phyloP scores from a whole-genome alignment of 257 asterid species.

The Voacanga thouarsii region DNA sequence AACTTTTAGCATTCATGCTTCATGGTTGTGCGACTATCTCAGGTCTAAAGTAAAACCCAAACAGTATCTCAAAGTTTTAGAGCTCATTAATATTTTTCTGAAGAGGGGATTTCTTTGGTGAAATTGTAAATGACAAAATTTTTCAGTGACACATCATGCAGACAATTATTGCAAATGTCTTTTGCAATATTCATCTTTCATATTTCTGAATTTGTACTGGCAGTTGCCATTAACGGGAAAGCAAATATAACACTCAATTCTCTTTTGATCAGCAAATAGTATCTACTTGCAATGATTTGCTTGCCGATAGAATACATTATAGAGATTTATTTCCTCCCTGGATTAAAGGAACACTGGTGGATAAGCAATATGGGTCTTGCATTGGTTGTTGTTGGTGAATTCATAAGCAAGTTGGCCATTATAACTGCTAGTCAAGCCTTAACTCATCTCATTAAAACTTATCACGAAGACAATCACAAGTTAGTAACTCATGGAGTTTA shows the following conservation, averaged over 20 bases:
- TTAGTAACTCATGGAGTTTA: constrained; percentile 76
- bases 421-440: constrained; percentile 83
- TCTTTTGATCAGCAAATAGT: constrained; percentile 73
- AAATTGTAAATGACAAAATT: constrained; percentile 54
- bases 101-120: constrained; percentile 26
- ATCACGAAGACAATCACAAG: constrained; percentile 62
- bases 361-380: constrained; percentile 65
- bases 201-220: constrained; percentile 65
- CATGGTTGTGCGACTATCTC: constrained; percentile 34
- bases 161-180: constrained; percentile 65
- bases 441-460: constrained; percentile 68
- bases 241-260: constrained; percentile 53
- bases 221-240: constrained; percentile 61
- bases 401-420: constrained; percentile 75
- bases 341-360: constrained; percentile 61
- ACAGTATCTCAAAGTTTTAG: neutral
- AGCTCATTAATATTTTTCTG: constrained; percentile 18
- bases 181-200: constrained; percentile 69
- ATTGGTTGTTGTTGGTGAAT: constrained; percentile 72
- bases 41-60: constrained; percentile 42
- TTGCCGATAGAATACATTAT: constrained; percentile 64
- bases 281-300: constrained; percentile 61
- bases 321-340: constrained; percentile 66
- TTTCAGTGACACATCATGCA: constrained; percentile 52
- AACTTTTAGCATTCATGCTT: constrained; percentile 31